phyloP scores from a whole-genome alignment of 257 asterid species.

The Ophiorrhiza pumila region DNA sequence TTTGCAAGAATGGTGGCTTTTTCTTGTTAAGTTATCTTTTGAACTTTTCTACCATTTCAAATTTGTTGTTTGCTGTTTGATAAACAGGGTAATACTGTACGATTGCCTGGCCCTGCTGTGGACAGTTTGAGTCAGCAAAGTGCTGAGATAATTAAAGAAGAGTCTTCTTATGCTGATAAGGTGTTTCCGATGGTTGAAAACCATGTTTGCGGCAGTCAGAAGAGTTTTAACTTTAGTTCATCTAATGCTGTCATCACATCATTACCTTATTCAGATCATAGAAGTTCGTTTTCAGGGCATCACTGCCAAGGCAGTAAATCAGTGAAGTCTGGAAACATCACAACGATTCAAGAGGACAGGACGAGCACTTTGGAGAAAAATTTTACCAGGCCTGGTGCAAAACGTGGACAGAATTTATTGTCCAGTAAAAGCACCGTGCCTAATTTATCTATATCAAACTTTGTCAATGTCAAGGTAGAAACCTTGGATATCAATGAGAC shows the following conservation, averaged over 20 bases:
- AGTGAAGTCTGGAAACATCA: conserved; percentile 10
- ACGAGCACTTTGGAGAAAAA: conserved; percentile 13
- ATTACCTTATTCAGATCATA: conserved; percentile 15
- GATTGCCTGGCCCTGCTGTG: conserved; percentile 15
- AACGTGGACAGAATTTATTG: conserved; percentile 17
- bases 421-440: conserved; percentile 21
- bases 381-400: conserved; percentile 22
- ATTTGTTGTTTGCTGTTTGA: conserved; percentile 25
- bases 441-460: conserved; percentile 19
- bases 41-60: conserved; percentile 3
- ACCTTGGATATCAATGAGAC: conserved; percentile 27
- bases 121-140: conserved; percentile 15
- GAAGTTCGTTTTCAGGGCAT: conserved; percentile 1
- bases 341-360: conserved; percentile 15
- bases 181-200: conserved; percentile 19
- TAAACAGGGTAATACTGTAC: conserved; percentile 37
- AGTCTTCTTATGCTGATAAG: conserved; percentile 16
- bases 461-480: conserved; percentile 49
- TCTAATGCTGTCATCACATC: conserved; percentile 15
- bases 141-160: conserved; percentile 28
- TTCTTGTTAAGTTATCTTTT: background rate
- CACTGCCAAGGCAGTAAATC: conserved; percentile 19
- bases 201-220: conserved; percentile 19
- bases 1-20: background rate
- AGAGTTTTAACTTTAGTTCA: conserved; percentile 24